A percentile compares a stretch with the other conserved stretches of the same genome.
Evolutionary conservation across 2,329 filamentous ascomycete species (phyloP).

Genomic region (Apiospora aurea): DNA sequence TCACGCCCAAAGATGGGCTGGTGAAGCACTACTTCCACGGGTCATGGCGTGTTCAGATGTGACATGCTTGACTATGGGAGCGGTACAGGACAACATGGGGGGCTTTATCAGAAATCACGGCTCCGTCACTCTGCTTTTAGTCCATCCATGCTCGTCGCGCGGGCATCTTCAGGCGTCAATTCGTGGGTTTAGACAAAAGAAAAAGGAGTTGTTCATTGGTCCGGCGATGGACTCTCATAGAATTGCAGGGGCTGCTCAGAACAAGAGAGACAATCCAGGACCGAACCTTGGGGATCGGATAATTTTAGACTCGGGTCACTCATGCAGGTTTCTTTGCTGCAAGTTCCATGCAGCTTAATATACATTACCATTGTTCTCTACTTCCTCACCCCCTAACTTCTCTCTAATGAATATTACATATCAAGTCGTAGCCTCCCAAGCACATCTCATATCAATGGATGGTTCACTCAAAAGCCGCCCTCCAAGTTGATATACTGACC

Average conservation of each 20-base stretch:
- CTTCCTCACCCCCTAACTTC: too few relatives aligned
- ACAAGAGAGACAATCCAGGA: not conserved
- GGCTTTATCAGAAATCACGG: not conserved
- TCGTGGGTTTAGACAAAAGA: not conserved
- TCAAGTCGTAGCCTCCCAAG: too few relatives aligned
- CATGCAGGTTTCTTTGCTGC: not conserved
- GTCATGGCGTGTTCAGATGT: slow-evolving; percentile 29
- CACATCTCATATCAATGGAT: too few relatives aligned
- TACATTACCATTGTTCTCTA: not conserved
- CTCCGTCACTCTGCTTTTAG: not conserved
- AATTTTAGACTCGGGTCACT: not conserved
- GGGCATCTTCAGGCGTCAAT: not conserved
- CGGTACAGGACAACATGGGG: too few relatives aligned
- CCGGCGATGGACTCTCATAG: not conserved
- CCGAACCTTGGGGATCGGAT: not conserved
- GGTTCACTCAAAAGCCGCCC: too few relatives aligned
- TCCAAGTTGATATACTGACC: too few relatives aligned
- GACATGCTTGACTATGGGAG: too few relatives aligned
- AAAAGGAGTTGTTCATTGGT: not conserved
- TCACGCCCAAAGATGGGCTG: slow-evolving; percentile 7
- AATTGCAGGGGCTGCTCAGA: not conserved
- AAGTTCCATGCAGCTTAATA: not conserved
- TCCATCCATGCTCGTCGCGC: too few relatives aligned
- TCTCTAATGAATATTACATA: too few relatives aligned
- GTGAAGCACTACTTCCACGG: slow-evolving; percentile 25